Evolutionary conservation across 805 yeast genomes (phyloP).

Genomic region (Kluyveromyces wickerhamii): DNA sequence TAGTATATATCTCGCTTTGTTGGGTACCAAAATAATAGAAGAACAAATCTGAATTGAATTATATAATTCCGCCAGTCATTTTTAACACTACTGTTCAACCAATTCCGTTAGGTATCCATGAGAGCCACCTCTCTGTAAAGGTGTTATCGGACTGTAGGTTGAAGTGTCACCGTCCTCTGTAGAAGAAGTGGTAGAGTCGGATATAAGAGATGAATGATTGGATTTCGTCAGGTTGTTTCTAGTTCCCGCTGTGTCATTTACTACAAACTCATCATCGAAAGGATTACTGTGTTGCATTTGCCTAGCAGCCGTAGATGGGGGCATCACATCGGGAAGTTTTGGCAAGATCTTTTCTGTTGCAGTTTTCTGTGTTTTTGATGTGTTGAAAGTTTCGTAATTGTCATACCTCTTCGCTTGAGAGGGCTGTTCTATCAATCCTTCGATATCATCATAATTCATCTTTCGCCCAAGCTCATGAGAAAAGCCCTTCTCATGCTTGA

Average conservation of each 20-base stretch:
- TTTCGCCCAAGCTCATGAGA: constrained; percentile 19
- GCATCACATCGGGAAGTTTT: neutral
- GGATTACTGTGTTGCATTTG: constrained; percentile 8
- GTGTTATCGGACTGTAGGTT: neutral
- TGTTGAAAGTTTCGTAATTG: neutral
- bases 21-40: too few relatives aligned
- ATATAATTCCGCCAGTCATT: too few relatives aligned
- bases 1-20: too few relatives aligned
- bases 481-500: constrained; percentile 9
- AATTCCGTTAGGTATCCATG: constrained; percentile 1
- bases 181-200: neutral
- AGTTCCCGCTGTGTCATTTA: neutral
- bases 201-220: neutral
- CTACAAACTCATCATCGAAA: constrained; percentile 20
- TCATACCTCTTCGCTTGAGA: neutral
- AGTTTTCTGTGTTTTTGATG: neutral
- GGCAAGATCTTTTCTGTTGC: neutral
- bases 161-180: neutral
- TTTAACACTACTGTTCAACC: neutral
- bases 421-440: neutral
- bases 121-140: neutral
- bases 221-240: neutral
- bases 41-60: too few relatives aligned
- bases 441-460: constrained; percentile 8
- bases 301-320: neutral